These are phyloP conservation scores for Populus tremula DNA, from an alignment of 345 rosid species.

Conservation along the genomic window DNA sequence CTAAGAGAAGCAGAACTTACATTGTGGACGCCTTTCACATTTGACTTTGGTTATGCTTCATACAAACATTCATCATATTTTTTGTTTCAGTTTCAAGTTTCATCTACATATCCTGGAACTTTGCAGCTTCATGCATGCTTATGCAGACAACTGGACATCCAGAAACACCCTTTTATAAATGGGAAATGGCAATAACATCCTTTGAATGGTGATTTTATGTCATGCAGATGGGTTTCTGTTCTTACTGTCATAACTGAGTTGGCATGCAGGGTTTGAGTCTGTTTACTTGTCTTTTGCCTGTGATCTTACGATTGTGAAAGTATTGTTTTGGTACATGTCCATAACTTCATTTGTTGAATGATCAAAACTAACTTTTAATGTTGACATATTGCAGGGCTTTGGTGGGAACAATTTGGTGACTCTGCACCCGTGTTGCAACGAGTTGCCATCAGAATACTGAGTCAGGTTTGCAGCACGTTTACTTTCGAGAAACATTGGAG, in stretches of 20 bases:
- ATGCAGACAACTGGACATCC: not conserved
- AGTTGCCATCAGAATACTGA: conserved; percentile 78
- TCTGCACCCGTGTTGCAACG: conserved; percentile 78
- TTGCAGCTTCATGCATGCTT: too few relatives aligned
- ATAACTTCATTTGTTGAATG: not conserved
- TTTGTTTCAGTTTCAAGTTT: not conserved
- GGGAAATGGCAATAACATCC: not conserved
- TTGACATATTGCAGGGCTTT: conserved; percentile 50
- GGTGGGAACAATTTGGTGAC: conserved; percentile 98
- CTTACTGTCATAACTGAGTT: not conserved
- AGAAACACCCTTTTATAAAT: not conserved
- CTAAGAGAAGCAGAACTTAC: too few relatives aligned
- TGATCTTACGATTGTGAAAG: not conserved
- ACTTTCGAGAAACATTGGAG: conserved; percentile 71
- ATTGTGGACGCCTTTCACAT: too few relatives aligned
- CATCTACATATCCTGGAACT: not conserved
- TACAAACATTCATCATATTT: too few relatives aligned
- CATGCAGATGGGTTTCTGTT: not conserved
- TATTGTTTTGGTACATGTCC: not conserved
- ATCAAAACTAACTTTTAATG: not conserved
- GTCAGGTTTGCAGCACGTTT: conserved; percentile 81
- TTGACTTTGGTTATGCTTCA: too few relatives aligned
- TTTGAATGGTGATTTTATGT: not conserved
- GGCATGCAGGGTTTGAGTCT: not conserved
- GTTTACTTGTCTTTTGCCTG: not conserved